Conservation (phyloP, 1,284 basidiomycete genomes). For the Tausonia pullulans region DNA sequence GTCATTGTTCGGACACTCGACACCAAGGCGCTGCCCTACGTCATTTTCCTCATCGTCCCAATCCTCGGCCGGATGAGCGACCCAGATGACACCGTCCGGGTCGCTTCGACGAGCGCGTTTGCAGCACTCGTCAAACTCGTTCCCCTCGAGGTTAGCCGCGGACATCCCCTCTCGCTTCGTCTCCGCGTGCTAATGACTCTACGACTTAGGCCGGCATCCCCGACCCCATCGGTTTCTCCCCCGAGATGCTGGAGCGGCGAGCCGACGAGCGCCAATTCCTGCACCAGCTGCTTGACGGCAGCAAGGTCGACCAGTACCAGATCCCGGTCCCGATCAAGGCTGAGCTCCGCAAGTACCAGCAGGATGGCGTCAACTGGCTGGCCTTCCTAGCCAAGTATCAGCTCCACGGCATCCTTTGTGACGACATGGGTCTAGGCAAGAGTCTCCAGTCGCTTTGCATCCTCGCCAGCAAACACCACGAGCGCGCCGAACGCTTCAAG, state of each 20-base stretch:
- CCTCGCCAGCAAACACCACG: constrained; percentile 83
- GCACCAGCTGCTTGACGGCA: constrained; percentile 84
- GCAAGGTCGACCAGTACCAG: constrained; percentile 82
- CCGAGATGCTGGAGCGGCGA: constrained; percentile 75
- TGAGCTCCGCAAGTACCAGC: constrained; percentile 92
- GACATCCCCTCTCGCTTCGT: neutral
- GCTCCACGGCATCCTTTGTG: constrained; percentile 93
- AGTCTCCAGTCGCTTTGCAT: constrained; percentile 98
- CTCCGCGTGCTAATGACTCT: constrained; percentile 1
- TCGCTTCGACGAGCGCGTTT: constrained; percentile 91
- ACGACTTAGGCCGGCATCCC: constrained; percentile 69
- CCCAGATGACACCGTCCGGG: constrained; percentile 75
- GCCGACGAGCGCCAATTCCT: constrained; percentile 86
- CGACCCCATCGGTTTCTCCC: constrained; percentile 84
- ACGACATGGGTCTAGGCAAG: constrained; percentile 99
- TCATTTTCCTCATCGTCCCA: constrained; percentile 94
- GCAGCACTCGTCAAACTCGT: constrained; percentile 99
- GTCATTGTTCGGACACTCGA: constrained; percentile 87
- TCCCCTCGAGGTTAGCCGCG: constrained; percentile 66
- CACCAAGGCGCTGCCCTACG: constrained; percentile 89
- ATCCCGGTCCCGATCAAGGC: constrained; percentile 86
- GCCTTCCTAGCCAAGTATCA: constrained; percentile 95
- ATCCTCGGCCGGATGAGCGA: constrained; percentile 97
- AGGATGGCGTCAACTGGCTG: constrained; percentile 97
- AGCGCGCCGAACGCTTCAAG: constrained; percentile 61